Conservation (phyloP, 176 grass and related monocot species). For the Lolium rigidum region DNA sequence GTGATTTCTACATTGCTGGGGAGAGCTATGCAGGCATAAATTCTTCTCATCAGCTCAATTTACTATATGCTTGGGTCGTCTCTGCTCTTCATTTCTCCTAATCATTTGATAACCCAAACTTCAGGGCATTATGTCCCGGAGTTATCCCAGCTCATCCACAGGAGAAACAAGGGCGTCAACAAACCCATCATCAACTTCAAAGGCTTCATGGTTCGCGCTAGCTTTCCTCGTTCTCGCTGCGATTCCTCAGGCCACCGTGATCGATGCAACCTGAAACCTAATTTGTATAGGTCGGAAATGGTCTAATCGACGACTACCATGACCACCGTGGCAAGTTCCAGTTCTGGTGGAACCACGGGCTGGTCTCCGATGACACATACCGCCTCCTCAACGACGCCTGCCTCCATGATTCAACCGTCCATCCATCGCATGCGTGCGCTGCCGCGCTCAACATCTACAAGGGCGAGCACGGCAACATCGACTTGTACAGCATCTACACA, state of each 20-base stretch:
- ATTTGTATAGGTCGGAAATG: conserved; percentile 51
- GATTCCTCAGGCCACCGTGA: too few relatives aligned
- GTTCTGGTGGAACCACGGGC: conserved; percentile 66
- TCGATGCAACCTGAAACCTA: too few relatives aligned
- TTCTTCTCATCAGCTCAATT: background rate
- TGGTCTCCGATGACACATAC: conserved; percentile 53
- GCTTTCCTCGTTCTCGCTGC: too few relatives aligned
- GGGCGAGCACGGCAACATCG: conserved; percentile 48
- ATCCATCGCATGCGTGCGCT: conserved; percentile 26
- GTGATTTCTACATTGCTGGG: conserved; percentile 71
- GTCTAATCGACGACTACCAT: conserved; percentile 45
- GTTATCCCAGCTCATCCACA: conserved; percentile 46
- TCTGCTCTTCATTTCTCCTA: too few relatives aligned
- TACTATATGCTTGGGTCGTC: too few relatives aligned
- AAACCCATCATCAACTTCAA: conserved; percentile 41
- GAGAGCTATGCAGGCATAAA: conserved; percentile 68
- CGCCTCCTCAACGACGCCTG: conserved; percentile 13
- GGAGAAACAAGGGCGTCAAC: background rate
- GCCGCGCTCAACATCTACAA: background rate
- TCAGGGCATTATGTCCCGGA: conserved; percentile 46
- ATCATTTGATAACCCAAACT: background rate
- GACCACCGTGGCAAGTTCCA: conserved; percentile 49
- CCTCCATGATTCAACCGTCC: conserved; percentile 35
- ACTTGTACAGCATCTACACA: conserved; percentile 57
- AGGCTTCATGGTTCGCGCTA: conserved; percentile 39